Base-by-base conservation (phyloP, 2,329 filamentous ascomycete genomes). In the Fusarium hostae region DNA sequence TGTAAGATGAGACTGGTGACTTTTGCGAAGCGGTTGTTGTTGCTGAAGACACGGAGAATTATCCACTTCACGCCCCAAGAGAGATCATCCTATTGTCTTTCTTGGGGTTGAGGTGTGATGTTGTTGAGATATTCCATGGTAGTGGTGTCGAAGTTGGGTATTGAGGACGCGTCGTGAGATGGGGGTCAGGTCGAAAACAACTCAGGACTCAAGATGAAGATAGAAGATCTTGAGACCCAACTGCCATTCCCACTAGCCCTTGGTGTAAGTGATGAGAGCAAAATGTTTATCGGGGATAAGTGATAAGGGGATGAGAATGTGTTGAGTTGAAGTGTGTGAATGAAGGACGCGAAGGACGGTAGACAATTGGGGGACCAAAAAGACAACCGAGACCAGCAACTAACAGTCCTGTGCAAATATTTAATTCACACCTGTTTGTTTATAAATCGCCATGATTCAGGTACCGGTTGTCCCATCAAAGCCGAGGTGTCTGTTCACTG, bases 31-130 rank as follows among this genome's bases (percentile, higher is more conserved):
- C 70, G 60, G 32, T 75, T 45, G 5, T 51, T 61, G 11, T 67
- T 51, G 39, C 60, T 59, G 9, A 79, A 59, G 7, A 76, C 34
- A 35, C 73, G 70, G 39, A 79, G 51, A 6, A 79, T 74, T 18
- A 72, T 43, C 78, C 78, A 79, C 41, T 70, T 74, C 20, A 73
- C 60, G 0, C 78, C 77, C 47, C 72, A 67, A 10, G 61, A 55
- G 18, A 79, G 67, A 48, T 70, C 68, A 7, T 77, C 71, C 78
- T 75, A 79, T 24, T 26, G 43, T 34, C 34, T 20, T 32, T 20
- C 22, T 22, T 32, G 45, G 22, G 20, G 41, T 6, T 4, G 24
- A 24, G 9, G 26, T 26, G 44, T 24, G 22, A 22, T 39, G 24
- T 7, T 39, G 48, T 39, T 28, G 18, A 16, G 32, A 16, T 28